Conservation (phyloP, 352 stramenopile genomes). For the Phytophthora uliginosa region DNA sequence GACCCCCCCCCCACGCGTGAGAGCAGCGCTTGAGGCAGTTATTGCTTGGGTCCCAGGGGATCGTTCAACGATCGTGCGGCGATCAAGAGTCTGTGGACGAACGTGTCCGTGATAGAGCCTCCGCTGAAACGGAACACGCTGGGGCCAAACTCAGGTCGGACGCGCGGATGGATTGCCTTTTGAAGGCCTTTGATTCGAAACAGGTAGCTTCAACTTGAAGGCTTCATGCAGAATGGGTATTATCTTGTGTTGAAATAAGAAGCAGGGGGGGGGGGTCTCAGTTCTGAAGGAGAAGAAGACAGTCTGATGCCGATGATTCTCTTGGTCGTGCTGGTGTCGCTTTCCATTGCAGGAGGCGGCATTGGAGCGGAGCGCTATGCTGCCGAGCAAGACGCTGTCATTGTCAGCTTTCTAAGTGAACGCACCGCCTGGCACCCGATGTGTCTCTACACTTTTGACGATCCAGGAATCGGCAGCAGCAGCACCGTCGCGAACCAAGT, state of each 20-base stretch:
- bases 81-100: conserved; percentile 18
- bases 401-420: conserved; percentile 35
- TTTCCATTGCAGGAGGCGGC: background rate
- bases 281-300: background rate
- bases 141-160: conserved; percentile 1
- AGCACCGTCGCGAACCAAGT: conserved; percentile 23
- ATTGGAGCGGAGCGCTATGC: background rate
- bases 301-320: background rate
- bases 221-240: background rate
- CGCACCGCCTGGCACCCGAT: conserved; percentile 36
- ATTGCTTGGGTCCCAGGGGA: background rate
- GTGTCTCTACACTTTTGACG: conserved; percentile 50
- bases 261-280: conserved; percentile 3
- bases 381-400: conserved; percentile 8
- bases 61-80: conserved; percentile 7
- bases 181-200: too few species aligned
- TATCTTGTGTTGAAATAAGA: conserved; percentile 26
- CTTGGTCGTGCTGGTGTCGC: conserved; percentile 18
- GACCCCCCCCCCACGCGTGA: background rate
- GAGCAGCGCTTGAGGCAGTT: background rate
- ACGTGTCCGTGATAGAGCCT: background rate
- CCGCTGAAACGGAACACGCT: conserved; percentile 1
- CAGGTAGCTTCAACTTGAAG: background rate
- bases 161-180: background rate
- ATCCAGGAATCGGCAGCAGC: conserved; percentile 19